Evolutionary conservation across 257 asterid species (phyloP).

Genomic region (Anisodus tanguticus): DNA sequence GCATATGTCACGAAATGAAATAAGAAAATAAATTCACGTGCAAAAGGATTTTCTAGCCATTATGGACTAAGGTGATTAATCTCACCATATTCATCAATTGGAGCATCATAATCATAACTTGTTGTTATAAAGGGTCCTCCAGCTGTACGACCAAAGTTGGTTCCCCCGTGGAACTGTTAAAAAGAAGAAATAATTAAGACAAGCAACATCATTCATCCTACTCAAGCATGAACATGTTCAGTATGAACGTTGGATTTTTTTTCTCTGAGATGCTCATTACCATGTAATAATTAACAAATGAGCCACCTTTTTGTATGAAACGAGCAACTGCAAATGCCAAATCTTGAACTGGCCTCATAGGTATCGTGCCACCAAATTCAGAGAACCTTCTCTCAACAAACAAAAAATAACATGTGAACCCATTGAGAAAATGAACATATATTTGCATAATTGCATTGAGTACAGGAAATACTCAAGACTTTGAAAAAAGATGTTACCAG

Average conservation of each 20-base stretch:
- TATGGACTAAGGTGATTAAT: neutral
- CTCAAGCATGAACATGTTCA: neutral
- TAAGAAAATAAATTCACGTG: neutral
- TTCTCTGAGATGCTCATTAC: slow-evolving; percentile 39
- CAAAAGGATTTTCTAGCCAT: neutral
- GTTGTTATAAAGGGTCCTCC: slow-evolving; percentile 78
- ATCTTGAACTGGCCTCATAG: slow-evolving; percentile 71
- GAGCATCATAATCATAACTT: slow-evolving; percentile 80
- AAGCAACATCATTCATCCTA: neutral
- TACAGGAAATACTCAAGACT: neutral
- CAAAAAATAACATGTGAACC: neutral
- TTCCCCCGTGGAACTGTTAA: slow-evolving; percentile 73
- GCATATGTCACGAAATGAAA: neutral
- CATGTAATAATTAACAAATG: slow-evolving; percentile 73
- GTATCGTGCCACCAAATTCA: slow-evolving; percentile 62
- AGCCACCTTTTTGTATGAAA: slow-evolving; percentile 65
- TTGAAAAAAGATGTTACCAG: slow-evolving; percentile 45
- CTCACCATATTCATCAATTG: slow-evolving; percentile 73
- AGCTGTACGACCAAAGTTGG: slow-evolving; percentile 77
- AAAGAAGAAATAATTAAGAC: neutral
- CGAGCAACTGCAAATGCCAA: slow-evolving; percentile 77
- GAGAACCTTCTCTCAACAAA: slow-evolving; percentile 53
- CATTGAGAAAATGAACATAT: neutral
- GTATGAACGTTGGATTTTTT: neutral
- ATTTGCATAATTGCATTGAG: neutral